phyloP scores from a whole-genome alignment of 2,329 filamentous ascomycete genomes.

The Fusarium sp. region DNA sequence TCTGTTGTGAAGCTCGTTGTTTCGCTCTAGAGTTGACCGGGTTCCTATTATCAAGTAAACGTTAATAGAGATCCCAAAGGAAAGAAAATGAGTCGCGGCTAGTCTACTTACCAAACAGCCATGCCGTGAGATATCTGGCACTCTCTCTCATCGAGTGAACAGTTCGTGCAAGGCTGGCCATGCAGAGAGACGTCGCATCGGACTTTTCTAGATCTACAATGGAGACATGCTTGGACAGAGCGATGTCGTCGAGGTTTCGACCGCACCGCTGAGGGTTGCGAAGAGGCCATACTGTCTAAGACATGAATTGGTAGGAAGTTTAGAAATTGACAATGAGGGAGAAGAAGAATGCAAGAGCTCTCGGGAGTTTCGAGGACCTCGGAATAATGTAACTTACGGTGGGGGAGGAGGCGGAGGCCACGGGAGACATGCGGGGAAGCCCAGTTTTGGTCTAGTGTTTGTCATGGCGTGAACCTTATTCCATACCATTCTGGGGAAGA shows the following conservation, averaged over 20 bases:
- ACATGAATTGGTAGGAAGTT: background rate
- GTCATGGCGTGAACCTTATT: too few species aligned
- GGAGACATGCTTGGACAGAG: background rate
- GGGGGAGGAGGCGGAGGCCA: too few species aligned
- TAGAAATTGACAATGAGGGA: background rate
- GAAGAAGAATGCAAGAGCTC: background rate
- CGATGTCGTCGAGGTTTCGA: background rate
- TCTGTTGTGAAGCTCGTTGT: constrained; percentile 4
- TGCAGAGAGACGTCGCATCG: constrained; percentile 6
- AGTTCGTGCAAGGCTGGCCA: background rate
- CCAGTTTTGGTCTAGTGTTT: background rate
- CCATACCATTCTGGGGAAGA: too few species aligned
- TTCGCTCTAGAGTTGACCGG: background rate
- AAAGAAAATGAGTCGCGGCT: background rate
- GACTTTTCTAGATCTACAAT: constrained; percentile 2
- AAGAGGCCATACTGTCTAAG: background rate
- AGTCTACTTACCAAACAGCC: background rate
- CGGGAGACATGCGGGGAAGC: background rate
- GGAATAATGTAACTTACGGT: background rate
- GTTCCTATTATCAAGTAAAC: background rate
- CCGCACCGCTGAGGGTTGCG: background rate
- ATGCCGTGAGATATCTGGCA: background rate
- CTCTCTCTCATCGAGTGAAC: background rate
- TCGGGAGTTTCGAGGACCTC: background rate
- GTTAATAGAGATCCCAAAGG: background rate